These are phyloP conservation scores for Podospora didyma DNA, from an alignment of 495 filamentous ascomycete species.

Conservation along the genomic window DNA sequence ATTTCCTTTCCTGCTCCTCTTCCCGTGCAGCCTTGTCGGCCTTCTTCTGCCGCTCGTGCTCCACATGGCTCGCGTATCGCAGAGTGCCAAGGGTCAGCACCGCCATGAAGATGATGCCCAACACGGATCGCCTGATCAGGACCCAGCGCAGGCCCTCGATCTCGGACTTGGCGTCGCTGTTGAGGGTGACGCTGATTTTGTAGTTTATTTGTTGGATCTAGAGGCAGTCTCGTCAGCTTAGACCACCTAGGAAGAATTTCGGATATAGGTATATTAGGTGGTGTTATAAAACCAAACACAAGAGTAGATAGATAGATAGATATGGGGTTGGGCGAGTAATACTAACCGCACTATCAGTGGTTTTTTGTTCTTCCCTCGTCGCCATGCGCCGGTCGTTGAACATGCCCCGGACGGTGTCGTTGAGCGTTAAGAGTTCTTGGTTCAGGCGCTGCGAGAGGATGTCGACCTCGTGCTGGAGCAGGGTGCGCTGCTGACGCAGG, in stretches of 20 bases:
- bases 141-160: slow-evolving; percentile 91
- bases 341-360: slow-evolving; percentile 66
- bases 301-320: too few relatives aligned
- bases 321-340: too few relatives aligned
- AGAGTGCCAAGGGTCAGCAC: slow-evolving; percentile 44
- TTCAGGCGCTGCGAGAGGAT: slow-evolving; percentile 76
- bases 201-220: slow-evolving; percentile 91
- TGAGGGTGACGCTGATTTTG: slow-evolving; percentile 82
- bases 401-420: slow-evolving; percentile 89
- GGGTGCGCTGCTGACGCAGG: slow-evolving; percentile 72
- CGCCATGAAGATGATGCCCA: slow-evolving; percentile 67
- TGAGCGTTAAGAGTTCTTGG: slow-evolving; percentile 73
- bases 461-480: slow-evolving; percentile 91
- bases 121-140: slow-evolving; percentile 76
- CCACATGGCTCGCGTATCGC: slow-evolving; percentile 44
- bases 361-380: slow-evolving; percentile 78
- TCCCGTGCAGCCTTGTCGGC: slow-evolving; percentile 28
- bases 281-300: too few relatives aligned
- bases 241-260: too few relatives aligned
- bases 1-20: slow-evolving; percentile 29
- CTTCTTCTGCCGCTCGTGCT: slow-evolving; percentile 38
- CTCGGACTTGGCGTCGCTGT: slow-evolving; percentile 81
- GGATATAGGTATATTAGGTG: too few relatives aligned
- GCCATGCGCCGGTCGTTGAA: slow-evolving; percentile 96
- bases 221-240: too few relatives aligned